Base-by-base conservation (phyloP, 1,139 yeast species). In the Hanseniaspora gamundiae region DNA sequence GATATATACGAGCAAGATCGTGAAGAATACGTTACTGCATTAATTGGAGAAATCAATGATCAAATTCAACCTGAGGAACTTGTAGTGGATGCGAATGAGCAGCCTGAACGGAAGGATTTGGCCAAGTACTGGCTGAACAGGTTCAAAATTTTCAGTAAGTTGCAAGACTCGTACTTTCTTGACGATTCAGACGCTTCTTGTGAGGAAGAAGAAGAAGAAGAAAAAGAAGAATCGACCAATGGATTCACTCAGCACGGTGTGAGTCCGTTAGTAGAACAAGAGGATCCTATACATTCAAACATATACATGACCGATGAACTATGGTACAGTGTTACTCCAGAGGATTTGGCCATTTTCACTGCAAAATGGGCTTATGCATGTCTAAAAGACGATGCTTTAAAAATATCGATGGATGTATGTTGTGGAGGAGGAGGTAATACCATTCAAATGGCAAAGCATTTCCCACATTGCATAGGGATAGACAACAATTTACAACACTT, bases 371-470 rank as follows among this genome's bases (percentile, higher is more conserved):
- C 80, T 20, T 61, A 59, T 38, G 64, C 68, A n/a, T 69, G 76
- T 44, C 59, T 66, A 35, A 78, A 87, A 0, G 56, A 68, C 0
- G 36, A 39, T 21, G 41, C 39, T 2, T 28, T 35, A 7, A 55
- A 59, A 0, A 62, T 74, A 0, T 61, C 66, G 1, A 57, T 79
- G 44, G 98, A 91, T 57, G 73, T 86, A 4, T 88, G 88, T 56
- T 83, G 95, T 52, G 99, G 99, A 0, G 97, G 94, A 2, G 98
- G 96, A 0, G 98, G 98, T 0, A 91, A 91, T 58, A 68, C 87
- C 1, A 84, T 87, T 36, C 95, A 86, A 53, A 79, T 91, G 61
- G 88, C 91, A 1, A 59, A 67, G 40, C 56, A 57, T 16, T 82
- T 81, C 52, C 71, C 72, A 2, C 55, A 59, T 20, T 85, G 80